Conservation (phyloP, 345 rosid species). For the Passiflora organensis region DNA sequence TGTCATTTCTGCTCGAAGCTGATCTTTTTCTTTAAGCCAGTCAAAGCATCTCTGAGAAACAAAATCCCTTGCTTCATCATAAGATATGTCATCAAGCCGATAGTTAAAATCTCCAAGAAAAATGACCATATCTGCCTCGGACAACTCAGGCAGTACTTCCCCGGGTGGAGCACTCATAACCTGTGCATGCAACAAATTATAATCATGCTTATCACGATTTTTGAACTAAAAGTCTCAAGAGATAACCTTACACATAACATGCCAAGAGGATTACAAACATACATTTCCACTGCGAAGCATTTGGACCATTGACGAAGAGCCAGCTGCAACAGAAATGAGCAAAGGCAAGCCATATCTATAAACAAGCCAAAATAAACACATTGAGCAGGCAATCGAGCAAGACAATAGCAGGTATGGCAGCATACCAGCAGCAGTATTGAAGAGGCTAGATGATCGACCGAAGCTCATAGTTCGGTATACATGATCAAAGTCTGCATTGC, state of each 20-base stretch:
- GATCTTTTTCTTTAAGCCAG: constrained; percentile 97
- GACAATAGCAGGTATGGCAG: constrained; percentile 52
- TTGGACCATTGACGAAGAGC: constrained; percentile 54
- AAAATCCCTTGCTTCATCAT: constrained; percentile 97
- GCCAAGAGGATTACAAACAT: constrained; percentile 21
- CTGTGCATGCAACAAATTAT: constrained; percentile 29
- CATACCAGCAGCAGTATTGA: constrained; percentile 61
- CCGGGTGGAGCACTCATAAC: constrained; percentile 33
- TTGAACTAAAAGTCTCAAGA: too few species aligned
- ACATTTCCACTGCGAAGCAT: constrained; percentile 56
- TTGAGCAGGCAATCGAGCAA: constrained; percentile 55
- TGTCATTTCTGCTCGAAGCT: constrained; percentile 92
- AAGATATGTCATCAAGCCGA: constrained; percentile 89
- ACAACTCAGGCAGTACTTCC: constrained; percentile 65
- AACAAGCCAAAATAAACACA: constrained; percentile 59
- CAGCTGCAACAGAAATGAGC: constrained; percentile 79
- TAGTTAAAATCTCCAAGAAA: constrained; percentile 95
- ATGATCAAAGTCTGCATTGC: constrained; percentile 77
- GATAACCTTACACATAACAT: constrained; percentile 5
- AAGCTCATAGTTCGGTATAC: constrained; percentile 62
- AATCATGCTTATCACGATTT: constrained; percentile 2
- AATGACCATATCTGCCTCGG: constrained; percentile 94
- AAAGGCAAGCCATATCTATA: constrained; percentile 72
- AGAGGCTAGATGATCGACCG: constrained; percentile 35
- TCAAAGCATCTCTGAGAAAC: constrained; percentile 95